These are phyloP conservation scores for Geosiphon pyriformis DNA, from an alignment of 192 early-diverging fungal species.

Conservation along the genomic window DNA sequence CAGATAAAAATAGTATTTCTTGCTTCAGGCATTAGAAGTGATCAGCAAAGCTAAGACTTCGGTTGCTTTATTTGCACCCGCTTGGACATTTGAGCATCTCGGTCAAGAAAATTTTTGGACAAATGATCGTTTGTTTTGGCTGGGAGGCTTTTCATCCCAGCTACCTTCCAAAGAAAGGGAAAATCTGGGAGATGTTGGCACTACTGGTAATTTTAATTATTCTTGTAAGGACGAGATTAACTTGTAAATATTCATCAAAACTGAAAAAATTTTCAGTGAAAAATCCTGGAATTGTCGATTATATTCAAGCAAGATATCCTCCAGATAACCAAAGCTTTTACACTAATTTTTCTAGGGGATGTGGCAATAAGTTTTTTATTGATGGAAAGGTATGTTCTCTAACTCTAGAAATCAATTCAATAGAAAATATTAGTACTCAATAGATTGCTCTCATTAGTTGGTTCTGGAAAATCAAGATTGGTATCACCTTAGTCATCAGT, in stretches of 20 bases:
- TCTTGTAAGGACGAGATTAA: background rate
- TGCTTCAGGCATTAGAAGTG: conserved; percentile 44
- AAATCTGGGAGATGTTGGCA: background rate
- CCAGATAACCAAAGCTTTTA: conserved; percentile 42
- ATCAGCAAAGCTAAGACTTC: conserved; percentile 40
- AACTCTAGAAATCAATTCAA: background rate
- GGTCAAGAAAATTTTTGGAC: conserved; percentile 40
- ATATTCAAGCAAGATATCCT: conserved; percentile 32
- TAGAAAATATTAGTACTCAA: background rate
- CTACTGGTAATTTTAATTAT: background rate
- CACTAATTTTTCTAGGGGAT: conserved; percentile 51
- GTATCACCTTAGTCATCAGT: conserved; percentile 13
- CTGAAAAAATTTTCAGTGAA: conserved; percentile 22
- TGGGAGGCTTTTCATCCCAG: conserved; percentile 25
- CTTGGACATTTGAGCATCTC: conserved; percentile 58
- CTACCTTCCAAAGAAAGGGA: background rate
- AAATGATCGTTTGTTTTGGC: conserved; percentile 54
- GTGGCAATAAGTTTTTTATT: conserved; percentile 40
- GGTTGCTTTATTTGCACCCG: conserved; percentile 57
- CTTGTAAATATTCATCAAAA: conserved; percentile 17
- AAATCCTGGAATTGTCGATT: conserved; percentile 38
- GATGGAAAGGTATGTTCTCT: conserved; percentile 35
- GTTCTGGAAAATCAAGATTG: conserved; percentile 10
- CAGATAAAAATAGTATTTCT: conserved; percentile 9
- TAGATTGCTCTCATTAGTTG: background rate